Evolutionary conservation across 2,329 filamentous ascomycete species (phyloP).

Genomic region (Tolypocladium paradoxum): DNA sequence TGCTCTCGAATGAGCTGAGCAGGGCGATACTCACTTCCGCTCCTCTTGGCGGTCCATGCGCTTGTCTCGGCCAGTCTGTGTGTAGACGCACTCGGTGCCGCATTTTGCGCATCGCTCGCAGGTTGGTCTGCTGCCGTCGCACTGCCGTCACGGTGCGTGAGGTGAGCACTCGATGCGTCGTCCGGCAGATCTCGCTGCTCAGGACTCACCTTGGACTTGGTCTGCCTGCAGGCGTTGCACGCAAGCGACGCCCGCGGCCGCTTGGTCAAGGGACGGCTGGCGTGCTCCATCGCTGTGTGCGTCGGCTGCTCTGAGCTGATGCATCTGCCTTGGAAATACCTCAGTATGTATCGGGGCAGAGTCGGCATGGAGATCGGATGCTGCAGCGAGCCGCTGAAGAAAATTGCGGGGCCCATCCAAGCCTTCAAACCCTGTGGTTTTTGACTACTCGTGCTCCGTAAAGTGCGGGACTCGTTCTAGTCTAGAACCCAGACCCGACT

Average conservation of each 20-base stretch:
- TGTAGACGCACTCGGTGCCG: conserved; percentile 10
- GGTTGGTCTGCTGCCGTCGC: conserved; percentile 10
- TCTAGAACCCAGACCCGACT: no score
- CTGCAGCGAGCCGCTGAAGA: background rate
- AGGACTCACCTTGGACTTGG: conserved; percentile 12
- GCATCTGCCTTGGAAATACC: background rate
- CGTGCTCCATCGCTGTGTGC: conserved; percentile 2
- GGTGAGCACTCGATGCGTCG: background rate
- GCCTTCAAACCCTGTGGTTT: background rate
- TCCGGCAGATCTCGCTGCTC: no score
- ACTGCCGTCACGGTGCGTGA: conserved; percentile 3
- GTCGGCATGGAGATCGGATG: background rate
- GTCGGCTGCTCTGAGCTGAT: background rate
- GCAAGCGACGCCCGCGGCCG: conserved; percentile 11
- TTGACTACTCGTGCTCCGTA: no score
- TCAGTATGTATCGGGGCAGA: background rate
- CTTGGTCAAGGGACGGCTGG: conserved; percentile 9
- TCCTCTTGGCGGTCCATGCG: conserved; percentile 13
- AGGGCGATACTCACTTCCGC: conserved; percentile 6
- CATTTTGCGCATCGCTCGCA: conserved; percentile 10
- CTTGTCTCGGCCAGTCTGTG: conserved; percentile 11
- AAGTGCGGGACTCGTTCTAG: background rate
- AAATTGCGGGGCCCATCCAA: background rate
- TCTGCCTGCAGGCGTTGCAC: conserved; percentile 11
- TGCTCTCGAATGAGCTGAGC: background rate